Percentiles rank a stretch among this genome's conserved stretches.
These are phyloP conservation scores for Neonectria coccinea DNA, from an alignment of 2,329 filamentous ascomycete genomes.

Conservation along the genomic window DNA sequence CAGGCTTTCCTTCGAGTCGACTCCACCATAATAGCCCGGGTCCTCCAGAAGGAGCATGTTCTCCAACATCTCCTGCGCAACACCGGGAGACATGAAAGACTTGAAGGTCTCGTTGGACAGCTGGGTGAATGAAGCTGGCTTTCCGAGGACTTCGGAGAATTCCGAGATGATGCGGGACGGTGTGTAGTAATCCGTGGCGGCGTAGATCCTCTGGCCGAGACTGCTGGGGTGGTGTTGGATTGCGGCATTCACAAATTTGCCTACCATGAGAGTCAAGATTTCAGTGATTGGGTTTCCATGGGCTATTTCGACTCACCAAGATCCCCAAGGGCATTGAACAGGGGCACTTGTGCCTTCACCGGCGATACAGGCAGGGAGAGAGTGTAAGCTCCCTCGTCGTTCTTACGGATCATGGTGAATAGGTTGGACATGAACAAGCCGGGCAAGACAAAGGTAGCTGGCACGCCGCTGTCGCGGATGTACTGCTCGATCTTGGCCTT, in stretches of 20 bases:
- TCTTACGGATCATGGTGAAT: slow-evolving; percentile 44
- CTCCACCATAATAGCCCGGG: slow-evolving; percentile 56
- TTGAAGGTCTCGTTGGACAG: slow-evolving; percentile 52
- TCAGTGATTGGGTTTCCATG: rapidly evolving
- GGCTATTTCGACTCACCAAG: slow-evolving; percentile 51
- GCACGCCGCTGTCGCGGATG: slow-evolving; percentile 61
- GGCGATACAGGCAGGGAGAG: slow-evolving; percentile 46
- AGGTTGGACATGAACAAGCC: slow-evolving; percentile 68
- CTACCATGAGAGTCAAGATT: slow-evolving; percentile 18
- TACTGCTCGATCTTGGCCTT: slow-evolving; percentile 70
- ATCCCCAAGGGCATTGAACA: slow-evolving; percentile 54
- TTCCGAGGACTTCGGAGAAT: slow-evolving; percentile 52
- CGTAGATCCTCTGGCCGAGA: slow-evolving; percentile 51
- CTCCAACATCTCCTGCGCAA: slow-evolving; percentile 54
- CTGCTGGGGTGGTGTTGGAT: slow-evolving; percentile 45
- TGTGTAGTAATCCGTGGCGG: slow-evolving; percentile 52
- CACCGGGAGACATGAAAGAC: slow-evolving; percentile 45
- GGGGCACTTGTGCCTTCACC: slow-evolving; percentile 50
- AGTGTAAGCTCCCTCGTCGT: slow-evolving; percentile 46
- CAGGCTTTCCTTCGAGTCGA: slow-evolving; percentile 48
- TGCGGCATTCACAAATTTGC: slow-evolving; percentile 48
- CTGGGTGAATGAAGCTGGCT: slow-evolving; percentile 46
- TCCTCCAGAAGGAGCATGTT: slow-evolving; percentile 57
- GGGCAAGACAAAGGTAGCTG: slow-evolving; percentile 63
- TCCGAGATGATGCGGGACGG: slow-evolving; percentile 48